Evolutionary conservation across 106 monocot genomes (phyloP).

Genomic region (Apostasia ramifera): DNA sequence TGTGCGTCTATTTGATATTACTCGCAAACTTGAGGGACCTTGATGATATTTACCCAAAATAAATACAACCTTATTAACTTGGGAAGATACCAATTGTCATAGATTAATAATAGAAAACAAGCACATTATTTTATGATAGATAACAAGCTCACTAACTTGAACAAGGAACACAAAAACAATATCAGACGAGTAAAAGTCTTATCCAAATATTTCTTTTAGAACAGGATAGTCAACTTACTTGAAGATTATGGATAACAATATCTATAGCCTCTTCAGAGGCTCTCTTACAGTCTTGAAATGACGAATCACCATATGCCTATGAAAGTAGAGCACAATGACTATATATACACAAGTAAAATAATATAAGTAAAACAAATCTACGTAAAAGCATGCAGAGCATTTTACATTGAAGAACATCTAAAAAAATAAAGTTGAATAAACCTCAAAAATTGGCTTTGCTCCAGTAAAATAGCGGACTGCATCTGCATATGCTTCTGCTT

Average conservation of each 20-base stretch:
- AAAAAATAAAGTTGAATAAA: constrained; percentile 14
- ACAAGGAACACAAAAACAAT: too few relatives aligned
- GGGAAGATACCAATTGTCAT: too few relatives aligned
- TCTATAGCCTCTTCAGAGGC: constrained; percentile 94
- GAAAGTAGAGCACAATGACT: not conserved
- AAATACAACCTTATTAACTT: too few relatives aligned
- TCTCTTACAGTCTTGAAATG: constrained; percentile 93
- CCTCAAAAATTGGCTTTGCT: constrained; percentile 96
- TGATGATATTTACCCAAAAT: too few relatives aligned
- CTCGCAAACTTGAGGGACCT: too few relatives aligned
- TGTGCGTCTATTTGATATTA: too few relatives aligned
- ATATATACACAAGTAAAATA: not conserved
- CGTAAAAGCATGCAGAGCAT: not conserved
- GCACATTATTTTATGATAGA: too few relatives aligned
- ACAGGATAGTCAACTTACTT: constrained; percentile 32
- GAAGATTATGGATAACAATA: constrained; percentile 66
- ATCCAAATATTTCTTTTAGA: not conserved
- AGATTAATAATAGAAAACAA: too few relatives aligned
- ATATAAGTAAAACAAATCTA: too few relatives aligned
- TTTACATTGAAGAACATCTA: not conserved
- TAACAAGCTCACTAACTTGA: too few relatives aligned
- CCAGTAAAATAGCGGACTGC: constrained; percentile 92
- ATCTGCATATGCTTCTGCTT: constrained; percentile 96
- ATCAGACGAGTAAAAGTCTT: too few relatives aligned
- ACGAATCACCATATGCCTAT: constrained; percentile 94